phyloP scores from a whole-genome alignment of 176 grass and related monocot species.

The Raddia guianensis region DNA sequence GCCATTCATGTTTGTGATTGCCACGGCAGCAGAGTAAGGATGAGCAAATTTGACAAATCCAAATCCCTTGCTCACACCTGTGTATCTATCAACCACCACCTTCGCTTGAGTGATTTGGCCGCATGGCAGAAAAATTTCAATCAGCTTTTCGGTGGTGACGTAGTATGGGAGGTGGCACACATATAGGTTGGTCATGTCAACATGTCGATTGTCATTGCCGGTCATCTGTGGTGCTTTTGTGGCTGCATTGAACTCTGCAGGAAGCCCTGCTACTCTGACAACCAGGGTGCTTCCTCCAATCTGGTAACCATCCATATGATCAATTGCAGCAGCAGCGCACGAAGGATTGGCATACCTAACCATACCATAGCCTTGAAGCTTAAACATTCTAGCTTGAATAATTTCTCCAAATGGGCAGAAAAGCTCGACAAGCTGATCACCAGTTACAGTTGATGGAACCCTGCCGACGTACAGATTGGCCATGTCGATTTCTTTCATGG shows the following conservation, averaged over 20 bases:
- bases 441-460: conserved; percentile 51
- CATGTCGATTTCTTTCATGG: conserved; percentile 55
- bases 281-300: conserved; percentile 64
- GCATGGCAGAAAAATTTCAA: conserved; percentile 55
- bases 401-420: conserved; percentile 66
- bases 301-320: conserved; percentile 59
- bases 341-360: conserved; percentile 54
- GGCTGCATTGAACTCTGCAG: background rate
- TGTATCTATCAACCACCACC: conserved; percentile 53
- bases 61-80: conserved; percentile 70
- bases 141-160: conserved; percentile 50
- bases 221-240: conserved; percentile 3
- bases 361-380: conserved; percentile 56
- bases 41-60: conserved; percentile 72
- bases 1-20: conserved; percentile 53
- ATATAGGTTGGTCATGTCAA: conserved; percentile 63
- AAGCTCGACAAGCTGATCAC: conserved; percentile 54
- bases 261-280: conserved; percentile 51
- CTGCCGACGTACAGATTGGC: conserved; percentile 57
- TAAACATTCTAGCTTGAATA: conserved; percentile 52
- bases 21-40: conserved; percentile 48
- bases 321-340: conserved; percentile 49
- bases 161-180: conserved; percentile 52
- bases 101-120: conserved; percentile 60
- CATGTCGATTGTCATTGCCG: conserved; percentile 33